A percentile compares a stretch with the other conserved stretches of the same genome.
phyloP scores from a whole-genome alignment of 805 yeast species.

The Ogataea corticis region DNA sequence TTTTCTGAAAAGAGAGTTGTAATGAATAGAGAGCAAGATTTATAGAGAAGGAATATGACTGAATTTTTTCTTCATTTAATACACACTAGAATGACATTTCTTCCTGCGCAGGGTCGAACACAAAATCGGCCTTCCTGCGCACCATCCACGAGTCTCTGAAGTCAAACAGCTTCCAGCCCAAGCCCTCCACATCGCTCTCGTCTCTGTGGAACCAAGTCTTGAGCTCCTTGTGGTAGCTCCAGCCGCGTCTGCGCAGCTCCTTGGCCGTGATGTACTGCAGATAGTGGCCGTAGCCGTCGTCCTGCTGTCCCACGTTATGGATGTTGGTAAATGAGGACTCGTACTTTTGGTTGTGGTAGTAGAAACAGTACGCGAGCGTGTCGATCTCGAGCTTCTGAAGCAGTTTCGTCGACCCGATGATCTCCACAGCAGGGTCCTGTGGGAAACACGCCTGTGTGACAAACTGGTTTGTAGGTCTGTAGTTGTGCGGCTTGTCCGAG shows the following conservation, averaged over 20 bases:
- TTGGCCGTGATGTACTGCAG: slow-evolving; percentile 76
- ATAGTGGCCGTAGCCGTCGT: slow-evolving; percentile 48
- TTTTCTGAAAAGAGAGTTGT: slow-evolving; percentile 54
- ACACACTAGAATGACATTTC: slow-evolving; percentile 25
- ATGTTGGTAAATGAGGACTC: slow-evolving; percentile 25
- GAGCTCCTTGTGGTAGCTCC: slow-evolving; percentile 73
- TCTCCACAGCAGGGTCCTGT: slow-evolving; percentile 72
- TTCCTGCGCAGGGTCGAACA: slow-evolving; percentile 34
- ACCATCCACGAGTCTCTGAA: slow-evolving; percentile 51
- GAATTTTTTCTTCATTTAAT: no score
- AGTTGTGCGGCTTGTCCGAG: slow-evolving; percentile 75
- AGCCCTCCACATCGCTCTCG: slow-evolving; percentile 49
- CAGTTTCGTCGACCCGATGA: slow-evolving; percentile 57
- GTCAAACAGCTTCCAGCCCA: slow-evolving; percentile 74
- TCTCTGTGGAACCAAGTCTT: slow-evolving; percentile 82
- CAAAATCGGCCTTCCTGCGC: slow-evolving; percentile 42
- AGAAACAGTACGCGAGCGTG: slow-evolving; percentile 89
- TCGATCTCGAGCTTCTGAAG: slow-evolving; percentile 78
- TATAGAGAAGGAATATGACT: no score
- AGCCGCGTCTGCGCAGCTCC: slow-evolving; percentile 75
- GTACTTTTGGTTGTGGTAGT: slow-evolving; percentile 55
- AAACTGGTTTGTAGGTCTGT: slow-evolving; percentile 78
- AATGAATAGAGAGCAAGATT: background rate
- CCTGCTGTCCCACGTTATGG: slow-evolving; percentile 14
- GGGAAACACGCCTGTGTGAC: slow-evolving; percentile 92